phyloP scores from a whole-genome alignment of 345 rosid genomes.

The Lenwebbia sp. region DNA sequence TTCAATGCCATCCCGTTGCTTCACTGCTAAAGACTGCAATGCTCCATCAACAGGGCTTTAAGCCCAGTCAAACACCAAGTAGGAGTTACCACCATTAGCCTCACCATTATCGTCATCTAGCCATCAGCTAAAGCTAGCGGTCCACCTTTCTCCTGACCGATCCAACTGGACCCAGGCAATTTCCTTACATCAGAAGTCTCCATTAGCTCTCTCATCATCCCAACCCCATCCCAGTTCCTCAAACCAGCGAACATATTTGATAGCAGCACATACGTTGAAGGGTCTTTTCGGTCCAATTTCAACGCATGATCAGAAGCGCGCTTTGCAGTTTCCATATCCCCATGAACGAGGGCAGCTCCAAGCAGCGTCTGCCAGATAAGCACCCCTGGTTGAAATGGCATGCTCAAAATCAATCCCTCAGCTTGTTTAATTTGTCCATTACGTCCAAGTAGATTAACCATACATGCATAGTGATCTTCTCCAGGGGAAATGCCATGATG shows the following conservation, averaged over 20 bases:
- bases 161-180: slow-evolving; percentile 50
- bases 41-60: neutral
- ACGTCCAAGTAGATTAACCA: slow-evolving; percentile 42
- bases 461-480: slow-evolving; percentile 46
- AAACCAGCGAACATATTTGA: slow-evolving; percentile 42
- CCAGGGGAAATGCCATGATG: slow-evolving; percentile 30
- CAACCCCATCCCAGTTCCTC: slow-evolving; percentile 34
- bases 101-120: neutral
- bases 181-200: slow-evolving; percentile 38
- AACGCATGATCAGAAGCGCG: slow-evolving; percentile 33
- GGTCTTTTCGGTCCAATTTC: slow-evolving; percentile 16
- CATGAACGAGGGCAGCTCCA: slow-evolving; percentile 35
- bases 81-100: neutral
- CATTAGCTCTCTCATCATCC: slow-evolving; percentile 30
- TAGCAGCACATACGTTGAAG: slow-evolving; percentile 37
- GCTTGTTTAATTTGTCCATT: slow-evolving; percentile 41
- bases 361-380: slow-evolving; percentile 50
- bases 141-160: slow-evolving; percentile 3
- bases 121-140: neutral
- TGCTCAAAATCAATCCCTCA: slow-evolving; percentile 25
- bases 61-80: neutral
- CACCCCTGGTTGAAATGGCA: slow-evolving; percentile 36
- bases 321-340: slow-evolving; percentile 36
- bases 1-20: neutral
- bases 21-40: neutral